phyloP scores from a whole-genome alignment of 2,329 filamentous ascomycete species.

The Pyrenophora graminea region DNA sequence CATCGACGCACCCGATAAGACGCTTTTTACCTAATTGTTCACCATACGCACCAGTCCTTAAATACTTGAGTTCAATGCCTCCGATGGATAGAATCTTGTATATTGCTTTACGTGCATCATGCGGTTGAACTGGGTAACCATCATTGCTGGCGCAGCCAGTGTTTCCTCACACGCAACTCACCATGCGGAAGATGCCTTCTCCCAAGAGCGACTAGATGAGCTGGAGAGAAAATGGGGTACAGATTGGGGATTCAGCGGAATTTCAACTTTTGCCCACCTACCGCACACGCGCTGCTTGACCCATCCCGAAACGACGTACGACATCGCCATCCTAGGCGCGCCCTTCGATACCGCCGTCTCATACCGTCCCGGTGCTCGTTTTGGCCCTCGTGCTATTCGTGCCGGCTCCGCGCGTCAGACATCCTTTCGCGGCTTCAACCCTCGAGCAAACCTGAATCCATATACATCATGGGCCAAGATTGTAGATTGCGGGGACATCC shows the following conservation, averaged over 20 bases:
- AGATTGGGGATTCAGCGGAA: conserved; percentile 70
- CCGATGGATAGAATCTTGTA: neutral
- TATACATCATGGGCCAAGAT: conserved; percentile 79
- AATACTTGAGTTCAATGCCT: conserved; percentile 2
- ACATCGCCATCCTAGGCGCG: conserved; percentile 56
- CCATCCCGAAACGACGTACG: conserved; percentile 50
- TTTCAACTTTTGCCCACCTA: conserved; percentile 60
- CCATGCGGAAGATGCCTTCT: conserved; percentile 34
- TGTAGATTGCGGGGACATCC: conserved; percentile 89
- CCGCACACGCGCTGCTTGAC: conserved; percentile 55
- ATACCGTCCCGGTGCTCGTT: conserved; percentile 60
- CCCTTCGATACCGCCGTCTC: conserved; percentile 57
- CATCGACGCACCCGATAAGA: conserved; percentile 28
- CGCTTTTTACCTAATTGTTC: conserved; percentile 37
- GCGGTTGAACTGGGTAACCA: conserved; percentile 21
- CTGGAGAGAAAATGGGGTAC: conserved; percentile 49
- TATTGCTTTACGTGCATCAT: conserved; percentile 11
- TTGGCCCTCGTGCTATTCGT: conserved; percentile 85
- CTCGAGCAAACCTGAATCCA: conserved; percentile 80
- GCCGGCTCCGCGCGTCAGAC: conserved; percentile 82
- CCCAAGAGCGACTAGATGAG: conserved; percentile 38
- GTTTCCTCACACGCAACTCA: conserved; percentile 35
- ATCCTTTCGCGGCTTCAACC: conserved; percentile 79
- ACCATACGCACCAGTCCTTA: conserved; percentile 17
- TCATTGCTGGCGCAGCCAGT: conserved; percentile 21